Percentiles rank a stretch among this genome's conserved stretches.
Conservation (phyloP, 169 alveolate genomes). For the Plasmodium reichenowi region DNA sequence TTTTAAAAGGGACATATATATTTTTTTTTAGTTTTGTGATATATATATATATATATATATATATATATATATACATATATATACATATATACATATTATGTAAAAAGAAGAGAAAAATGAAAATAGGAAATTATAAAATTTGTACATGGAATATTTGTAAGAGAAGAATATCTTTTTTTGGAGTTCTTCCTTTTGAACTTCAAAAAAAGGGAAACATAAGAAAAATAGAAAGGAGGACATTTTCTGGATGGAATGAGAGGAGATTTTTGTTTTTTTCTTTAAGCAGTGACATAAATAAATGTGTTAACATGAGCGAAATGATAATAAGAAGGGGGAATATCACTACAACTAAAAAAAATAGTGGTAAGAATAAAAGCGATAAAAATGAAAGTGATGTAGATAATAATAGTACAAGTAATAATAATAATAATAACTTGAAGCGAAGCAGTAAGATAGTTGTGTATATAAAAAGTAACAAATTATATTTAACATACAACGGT, state of each 20-base stretch:
- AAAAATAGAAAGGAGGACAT: slow-evolving; percentile 2
- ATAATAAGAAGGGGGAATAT: too few species aligned
- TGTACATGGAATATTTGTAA: slow-evolving; percentile 8
- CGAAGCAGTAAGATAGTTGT: not conserved
- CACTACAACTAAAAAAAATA: too few species aligned
- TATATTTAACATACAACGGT: slow-evolving; percentile 33
- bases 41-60: too few species aligned
- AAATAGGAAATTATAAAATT: not conserved
- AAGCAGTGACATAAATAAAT: not conserved
- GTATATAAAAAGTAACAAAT: slow-evolving; percentile 2
- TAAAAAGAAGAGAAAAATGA: slow-evolving; percentile 6
- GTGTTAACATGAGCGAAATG: not conserved
- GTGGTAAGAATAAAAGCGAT: too few species aligned
- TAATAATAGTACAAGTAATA: too few species aligned
- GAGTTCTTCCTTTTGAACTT: not conserved
- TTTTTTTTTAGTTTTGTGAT: not conserved
- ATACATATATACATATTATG: not conserved
- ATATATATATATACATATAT: too few species aligned
- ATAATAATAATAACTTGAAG: not conserved
- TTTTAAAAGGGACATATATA: not conserved
- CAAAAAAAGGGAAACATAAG: not conserved
- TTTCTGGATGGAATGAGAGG: not conserved
- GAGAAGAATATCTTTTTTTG: slow-evolving; percentile 1
- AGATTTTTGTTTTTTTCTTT: not conserved
- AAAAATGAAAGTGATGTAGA: too few species aligned